Evolutionary conservation across 2,329 filamentous ascomycete species (phyloP).

Genomic region (Pseudogymnoascus sp.): DNA sequence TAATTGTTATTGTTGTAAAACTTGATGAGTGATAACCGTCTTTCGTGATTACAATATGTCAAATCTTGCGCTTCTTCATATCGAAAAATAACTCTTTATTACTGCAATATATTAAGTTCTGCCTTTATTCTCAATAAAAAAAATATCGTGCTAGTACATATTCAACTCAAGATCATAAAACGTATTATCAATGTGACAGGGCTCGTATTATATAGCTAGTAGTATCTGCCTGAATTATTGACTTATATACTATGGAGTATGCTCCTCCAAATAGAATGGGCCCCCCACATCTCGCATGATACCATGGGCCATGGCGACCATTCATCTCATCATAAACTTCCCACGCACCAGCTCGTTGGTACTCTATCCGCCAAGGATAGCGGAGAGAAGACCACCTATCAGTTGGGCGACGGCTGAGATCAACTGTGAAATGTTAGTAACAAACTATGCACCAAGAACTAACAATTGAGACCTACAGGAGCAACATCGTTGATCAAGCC

Average conservation of each 20-base stretch:
- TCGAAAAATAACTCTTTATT: too few relatives aligned
- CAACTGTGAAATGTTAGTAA: background rate
- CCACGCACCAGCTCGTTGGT: background rate
- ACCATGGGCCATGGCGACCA: background rate
- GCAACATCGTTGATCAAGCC: background rate
- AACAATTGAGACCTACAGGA: background rate
- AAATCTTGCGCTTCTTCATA: too few relatives aligned
- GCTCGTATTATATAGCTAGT: background rate
- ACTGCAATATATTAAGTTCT: too few relatives aligned
- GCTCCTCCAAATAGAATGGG: background rate
- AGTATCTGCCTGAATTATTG: background rate
- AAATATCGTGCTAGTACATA: background rate
- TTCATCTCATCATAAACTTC: background rate
- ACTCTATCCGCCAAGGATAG: background rate
- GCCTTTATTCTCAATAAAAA: too few relatives aligned
- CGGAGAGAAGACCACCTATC: background rate
- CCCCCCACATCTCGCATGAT: background rate
- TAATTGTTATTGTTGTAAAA: background rate
- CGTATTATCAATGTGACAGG: background rate
- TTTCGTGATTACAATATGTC: too few relatives aligned
- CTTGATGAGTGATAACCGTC: background rate
- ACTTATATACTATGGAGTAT: constrained; percentile 8
- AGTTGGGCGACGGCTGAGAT: background rate
- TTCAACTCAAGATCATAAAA: background rate
- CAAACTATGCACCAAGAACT: background rate